These are phyloP conservation scores for Pleurotus tuber-regium DNA, from an alignment of 768 basidiomycete species.

Conservation along the genomic window DNA sequence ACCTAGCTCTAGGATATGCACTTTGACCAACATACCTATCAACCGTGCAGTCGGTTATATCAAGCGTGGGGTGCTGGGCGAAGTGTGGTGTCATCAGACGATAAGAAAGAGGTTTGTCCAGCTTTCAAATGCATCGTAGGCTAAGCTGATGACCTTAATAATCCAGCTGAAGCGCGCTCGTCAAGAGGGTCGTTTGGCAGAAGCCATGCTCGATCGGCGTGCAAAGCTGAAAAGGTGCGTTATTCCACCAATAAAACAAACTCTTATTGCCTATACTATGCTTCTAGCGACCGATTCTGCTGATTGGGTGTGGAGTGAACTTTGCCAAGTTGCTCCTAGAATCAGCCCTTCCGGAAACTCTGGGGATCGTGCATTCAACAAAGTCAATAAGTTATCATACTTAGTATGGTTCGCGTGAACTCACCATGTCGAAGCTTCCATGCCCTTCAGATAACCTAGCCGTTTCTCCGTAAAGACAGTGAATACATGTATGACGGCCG, in stretches of 20 bases:
- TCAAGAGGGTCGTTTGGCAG: constrained; percentile 78
- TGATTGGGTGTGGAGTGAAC: too few species aligned
- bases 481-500: too few species aligned
- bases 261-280: constrained; percentile 2
- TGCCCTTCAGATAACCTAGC: too few species aligned
- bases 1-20: background rate
- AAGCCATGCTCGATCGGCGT: constrained; percentile 76
- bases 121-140: background rate
- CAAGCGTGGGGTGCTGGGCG: constrained; percentile 87
- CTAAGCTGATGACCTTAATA: constrained; percentile 8
- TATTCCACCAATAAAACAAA: background rate
- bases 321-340: too few species aligned
- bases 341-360: too few species aligned
- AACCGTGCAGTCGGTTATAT: constrained; percentile 53
- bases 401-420: too few species aligned
- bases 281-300: constrained; percentile 49
- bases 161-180: constrained; percentile 70
- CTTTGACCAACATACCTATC: constrained; percentile 8
- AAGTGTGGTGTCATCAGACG: constrained; percentile 63
- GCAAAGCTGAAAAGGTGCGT: constrained; percentile 79
- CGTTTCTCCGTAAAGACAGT: too few species aligned
- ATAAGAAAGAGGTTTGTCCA: constrained; percentile 68
- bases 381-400: too few species aligned
- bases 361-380: too few species aligned
- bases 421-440: too few species aligned